Evolutionary conservation across 148 eudicot genomes (phyloP).

Genomic region (Gaultheria prostrata): DNA sequence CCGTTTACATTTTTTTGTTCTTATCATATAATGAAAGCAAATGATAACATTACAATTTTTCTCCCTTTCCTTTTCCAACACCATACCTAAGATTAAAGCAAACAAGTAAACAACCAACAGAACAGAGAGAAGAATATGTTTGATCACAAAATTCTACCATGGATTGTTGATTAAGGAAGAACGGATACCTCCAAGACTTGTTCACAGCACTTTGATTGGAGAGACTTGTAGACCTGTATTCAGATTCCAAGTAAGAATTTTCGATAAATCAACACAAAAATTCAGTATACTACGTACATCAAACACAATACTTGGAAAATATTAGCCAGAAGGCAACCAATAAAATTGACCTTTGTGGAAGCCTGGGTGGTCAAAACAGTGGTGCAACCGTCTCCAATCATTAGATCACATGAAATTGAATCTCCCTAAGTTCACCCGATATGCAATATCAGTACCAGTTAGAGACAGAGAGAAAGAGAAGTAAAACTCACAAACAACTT

Average conservation of each 20-base stretch:
- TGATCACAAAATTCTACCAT: neutral
- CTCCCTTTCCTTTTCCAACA: neutral
- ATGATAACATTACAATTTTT: neutral
- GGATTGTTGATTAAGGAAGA: slow-evolving; percentile 1
- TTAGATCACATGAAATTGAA: slow-evolving; percentile 51
- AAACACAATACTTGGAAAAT: neutral
- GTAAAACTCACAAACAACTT: slow-evolving; percentile 6
- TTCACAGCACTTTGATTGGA: slow-evolving; percentile 62
- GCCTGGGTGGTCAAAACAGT: slow-evolving; percentile 93
- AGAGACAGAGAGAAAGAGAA: neutral
- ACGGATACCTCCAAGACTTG: slow-evolving; percentile 71
- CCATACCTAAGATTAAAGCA: neutral
- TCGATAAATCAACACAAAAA: neutral
- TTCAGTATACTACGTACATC: neutral
- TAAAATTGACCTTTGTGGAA: slow-evolving; percentile 71
- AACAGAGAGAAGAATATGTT: neutral
- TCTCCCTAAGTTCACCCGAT: slow-evolving; percentile 55
- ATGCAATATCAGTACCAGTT: neutral
- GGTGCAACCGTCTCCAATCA: slow-evolving; percentile 79
- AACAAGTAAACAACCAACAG: neutral
- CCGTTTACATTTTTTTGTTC: neutral
- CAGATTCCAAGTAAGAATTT: neutral
- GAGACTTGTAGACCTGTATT: slow-evolving; percentile 72
- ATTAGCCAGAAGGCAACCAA: neutral
- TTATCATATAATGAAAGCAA: neutral